phyloP scores from a whole-genome alignment of 306 rosid genomes.

The Cucumis hystrix region DNA sequence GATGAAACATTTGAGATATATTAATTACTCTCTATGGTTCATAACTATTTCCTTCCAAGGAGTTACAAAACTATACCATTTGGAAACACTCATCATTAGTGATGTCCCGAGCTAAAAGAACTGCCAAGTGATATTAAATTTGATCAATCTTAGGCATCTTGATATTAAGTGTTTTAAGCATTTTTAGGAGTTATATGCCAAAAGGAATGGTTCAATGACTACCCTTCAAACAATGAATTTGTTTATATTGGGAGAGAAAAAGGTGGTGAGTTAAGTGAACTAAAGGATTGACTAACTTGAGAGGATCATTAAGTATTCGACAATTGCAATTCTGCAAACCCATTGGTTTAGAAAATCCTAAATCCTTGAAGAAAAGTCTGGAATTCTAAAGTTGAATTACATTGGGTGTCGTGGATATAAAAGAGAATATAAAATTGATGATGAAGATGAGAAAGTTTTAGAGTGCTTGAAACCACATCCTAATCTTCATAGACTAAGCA shows the following conservation, averaged over 20 bases:
- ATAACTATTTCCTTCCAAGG: background rate
- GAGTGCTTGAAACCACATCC: background rate
- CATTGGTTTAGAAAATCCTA: background rate
- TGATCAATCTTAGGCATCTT: constrained; percentile 11
- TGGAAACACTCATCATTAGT: background rate
- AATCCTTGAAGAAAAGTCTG: background rate
- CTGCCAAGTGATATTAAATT: background rate
- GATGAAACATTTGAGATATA: background rate
- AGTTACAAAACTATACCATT: background rate
- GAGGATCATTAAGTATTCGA: background rate
- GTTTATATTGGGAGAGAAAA: background rate
- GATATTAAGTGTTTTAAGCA: rapidly evolving
- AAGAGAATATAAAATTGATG: background rate
- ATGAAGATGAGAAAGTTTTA: background rate
- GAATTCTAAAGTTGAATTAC: background rate
- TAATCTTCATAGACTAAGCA: background rate
- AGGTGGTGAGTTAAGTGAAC: background rate
- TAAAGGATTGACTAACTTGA: background rate
- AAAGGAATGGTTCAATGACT: background rate
- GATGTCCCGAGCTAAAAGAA: background rate
- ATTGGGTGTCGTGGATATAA: no score
- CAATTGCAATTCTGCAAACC: background rate
- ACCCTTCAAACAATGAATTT: background rate
- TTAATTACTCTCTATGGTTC: no score
- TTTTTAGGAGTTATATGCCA: background rate